Percentiles rank a stretch among this genome's conserved stretches.
Evolutionary conservation across 2,329 filamentous ascomycete species (phyloP).

Genomic region (Stagonosporopsis chrysanthemi): DNA sequence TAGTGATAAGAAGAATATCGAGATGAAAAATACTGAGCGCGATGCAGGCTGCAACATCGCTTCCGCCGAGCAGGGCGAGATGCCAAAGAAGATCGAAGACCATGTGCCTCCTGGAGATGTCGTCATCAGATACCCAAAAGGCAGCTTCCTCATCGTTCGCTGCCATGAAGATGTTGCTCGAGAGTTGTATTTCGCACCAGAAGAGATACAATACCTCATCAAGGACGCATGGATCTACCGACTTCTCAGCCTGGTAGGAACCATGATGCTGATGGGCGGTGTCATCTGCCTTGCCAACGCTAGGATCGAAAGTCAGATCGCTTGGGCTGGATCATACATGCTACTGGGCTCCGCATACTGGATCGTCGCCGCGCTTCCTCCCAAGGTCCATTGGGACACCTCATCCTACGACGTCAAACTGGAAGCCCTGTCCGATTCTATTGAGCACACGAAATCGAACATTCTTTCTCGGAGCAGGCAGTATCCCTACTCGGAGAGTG

Average conservation of each 20-base stretch:
- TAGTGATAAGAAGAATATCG: background rate
- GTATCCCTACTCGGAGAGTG: slow-evolving; percentile 36
- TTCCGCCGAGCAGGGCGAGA: background rate
- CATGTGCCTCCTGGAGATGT: slow-evolving; percentile 53
- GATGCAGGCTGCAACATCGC: background rate
- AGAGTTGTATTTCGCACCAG: slow-evolving; percentile 61
- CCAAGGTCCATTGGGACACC: slow-evolving; percentile 58
- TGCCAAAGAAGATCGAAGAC: background rate
- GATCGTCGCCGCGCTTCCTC: slow-evolving; percentile 59
- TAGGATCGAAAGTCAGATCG: slow-evolving; percentile 56
- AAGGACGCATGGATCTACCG: slow-evolving; percentile 53
- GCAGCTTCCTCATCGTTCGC: slow-evolving; percentile 58
- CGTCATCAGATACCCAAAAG: slow-evolving; percentile 60
- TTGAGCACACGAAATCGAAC: slow-evolving; percentile 43
- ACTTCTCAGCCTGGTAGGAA: slow-evolving; percentile 58
- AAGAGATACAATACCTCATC: slow-evolving; percentile 57
- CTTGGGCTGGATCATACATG: slow-evolving; percentile 60
- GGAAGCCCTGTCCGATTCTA: slow-evolving; percentile 46
- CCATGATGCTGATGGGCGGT: slow-evolving; percentile 61
- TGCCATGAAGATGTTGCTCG: slow-evolving; percentile 60
- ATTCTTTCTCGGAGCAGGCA: background rate
- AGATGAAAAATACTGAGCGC: background rate
- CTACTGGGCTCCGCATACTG: slow-evolving; percentile 60
- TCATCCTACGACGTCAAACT: slow-evolving; percentile 53
- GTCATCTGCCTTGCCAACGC: slow-evolving; percentile 61